phyloP scores from a whole-genome alignment of 140 eudicot genomes.

The Cichorium intybus region DNA sequence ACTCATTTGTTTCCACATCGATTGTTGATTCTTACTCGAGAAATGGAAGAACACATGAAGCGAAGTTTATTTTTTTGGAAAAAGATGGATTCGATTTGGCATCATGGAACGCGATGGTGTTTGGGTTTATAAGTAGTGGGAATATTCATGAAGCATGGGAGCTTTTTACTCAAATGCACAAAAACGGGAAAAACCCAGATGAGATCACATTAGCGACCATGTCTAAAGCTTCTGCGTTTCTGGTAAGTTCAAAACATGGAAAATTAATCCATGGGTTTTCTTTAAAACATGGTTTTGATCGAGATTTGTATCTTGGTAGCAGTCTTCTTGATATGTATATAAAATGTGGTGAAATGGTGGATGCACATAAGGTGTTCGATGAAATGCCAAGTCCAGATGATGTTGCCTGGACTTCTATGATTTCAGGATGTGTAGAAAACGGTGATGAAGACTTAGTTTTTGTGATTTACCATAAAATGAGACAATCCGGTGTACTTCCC shows the following conservation, averaged over 20 bases:
- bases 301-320: slow-evolving; percentile 25
- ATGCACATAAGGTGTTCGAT: slow-evolving; percentile 32
- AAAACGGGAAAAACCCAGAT: slow-evolving; percentile 33
- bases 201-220: slow-evolving; percentile 38
- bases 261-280: slow-evolving; percentile 33
- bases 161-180: slow-evolving; percentile 32
- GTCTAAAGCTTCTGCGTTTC: slow-evolving; percentile 33
- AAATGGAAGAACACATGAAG: slow-evolving; percentile 28
- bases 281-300: slow-evolving; percentile 23
- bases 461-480: slow-evolving; percentile 36
- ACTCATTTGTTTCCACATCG: slow-evolving; percentile 37
- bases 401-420: slow-evolving; percentile 48
- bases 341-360: slow-evolving; percentile 39
- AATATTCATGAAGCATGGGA: slow-evolving; percentile 36
- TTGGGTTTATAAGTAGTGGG: slow-evolving; percentile 31
- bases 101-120: slow-evolving; percentile 40
- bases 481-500: slow-evolving; percentile 36
- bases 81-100: slow-evolving; percentile 36
- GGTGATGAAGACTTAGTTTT: slow-evolving; percentile 35
- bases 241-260: slow-evolving; percentile 32
- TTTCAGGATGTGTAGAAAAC: slow-evolving; percentile 45
- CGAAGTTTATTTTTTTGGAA: slow-evolving; percentile 24
- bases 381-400: slow-evolving; percentile 41
- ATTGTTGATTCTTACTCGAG: slow-evolving; percentile 35
- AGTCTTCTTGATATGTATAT: slow-evolving; percentile 44